Base-by-base conservation (phyloP, 2,329 filamentous ascomycete genomes). In the Talaromyces sp. region DNA sequence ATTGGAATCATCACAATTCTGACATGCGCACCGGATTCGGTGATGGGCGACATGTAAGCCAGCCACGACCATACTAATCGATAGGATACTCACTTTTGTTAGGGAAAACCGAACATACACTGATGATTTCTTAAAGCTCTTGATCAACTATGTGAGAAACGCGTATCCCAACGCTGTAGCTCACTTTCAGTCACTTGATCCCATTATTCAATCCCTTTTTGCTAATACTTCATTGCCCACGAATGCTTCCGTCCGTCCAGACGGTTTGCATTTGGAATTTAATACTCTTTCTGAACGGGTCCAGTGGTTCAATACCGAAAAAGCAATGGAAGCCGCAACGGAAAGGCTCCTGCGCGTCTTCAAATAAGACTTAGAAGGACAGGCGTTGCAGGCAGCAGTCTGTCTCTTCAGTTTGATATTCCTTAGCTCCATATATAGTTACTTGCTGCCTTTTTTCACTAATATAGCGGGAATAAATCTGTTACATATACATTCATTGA, bases 81-180 rank as follows among this genome's bases (percentile, higher is more conserved):
- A 41, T 3, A 17, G 7, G 35, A 40, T 40, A 13, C 36, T 53
- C 17, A 53, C 15, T 28, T 53, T 39, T 53, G 28, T 25, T 28
- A 53, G 51, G 33, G 36, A 53, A 13, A 19, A 53, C 13, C 22
- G 36, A 28, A 19, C 36, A 17, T 53, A n/a, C 36, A 11, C 10
- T 19, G 36, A 53, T 40, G 39, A 25, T 17, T 31, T 6, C n/a
- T 28, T 53, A 17, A 17, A 53, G 35, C 51, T 53, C 36, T 53
- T 53, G n/a, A 19, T 53, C 13, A 53, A 28, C 9, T 53, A 53
- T 19, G 28, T 53, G 21, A 53, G 36, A 41, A 41, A 41, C 22
- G 36, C 36, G 22, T 53, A 53, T 53, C 51, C 36, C 36, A 41
- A 33, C 51, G 36, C 51, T 33, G 39, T 53, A 31, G 51, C 36